phyloP scores from a whole-genome alignment of 441 rosid genomes.

The Populus hybrid region DNA sequence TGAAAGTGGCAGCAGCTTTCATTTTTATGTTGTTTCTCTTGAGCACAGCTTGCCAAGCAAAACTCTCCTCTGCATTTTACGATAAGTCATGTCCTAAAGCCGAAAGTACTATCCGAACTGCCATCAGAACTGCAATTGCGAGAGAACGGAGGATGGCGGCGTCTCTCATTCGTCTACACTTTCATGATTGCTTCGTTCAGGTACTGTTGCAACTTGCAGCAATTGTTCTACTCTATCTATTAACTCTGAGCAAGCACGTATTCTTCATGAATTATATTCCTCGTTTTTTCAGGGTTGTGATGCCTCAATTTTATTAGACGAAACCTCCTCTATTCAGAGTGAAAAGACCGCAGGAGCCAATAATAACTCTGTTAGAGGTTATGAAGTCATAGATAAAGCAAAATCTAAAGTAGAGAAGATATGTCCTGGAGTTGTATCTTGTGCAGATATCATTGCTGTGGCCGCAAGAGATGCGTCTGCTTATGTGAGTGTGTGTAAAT shows the following conservation, averaged over 20 bases:
- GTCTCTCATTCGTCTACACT: constrained; percentile 58
- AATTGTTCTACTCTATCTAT: background rate
- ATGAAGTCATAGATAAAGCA: constrained; percentile 44
- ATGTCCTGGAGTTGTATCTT: constrained; percentile 59
- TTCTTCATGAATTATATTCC: background rate
- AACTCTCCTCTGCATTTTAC: constrained; percentile 45
- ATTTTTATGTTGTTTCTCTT: background rate
- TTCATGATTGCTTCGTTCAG: constrained; percentile 63
- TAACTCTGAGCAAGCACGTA: too few species aligned
- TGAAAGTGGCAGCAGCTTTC: background rate
- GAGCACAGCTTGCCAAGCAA: constrained; percentile 30
- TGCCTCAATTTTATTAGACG: constrained; percentile 52
- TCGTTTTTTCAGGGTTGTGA: constrained; percentile 47
- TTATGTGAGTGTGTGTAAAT: constrained; percentile 28
- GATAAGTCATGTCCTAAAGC: constrained; percentile 47
- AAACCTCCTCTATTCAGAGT: constrained; percentile 35
- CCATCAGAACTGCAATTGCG: constrained; percentile 45
- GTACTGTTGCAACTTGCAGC: constrained; percentile 14
- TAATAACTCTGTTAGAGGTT: constrained; percentile 45
- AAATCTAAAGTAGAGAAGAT: constrained; percentile 43
- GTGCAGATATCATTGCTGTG: constrained; percentile 58
- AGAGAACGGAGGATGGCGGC: constrained; percentile 62
- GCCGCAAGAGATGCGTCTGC: constrained; percentile 65
- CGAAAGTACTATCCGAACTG: constrained; percentile 39
- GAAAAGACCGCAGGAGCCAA: constrained; percentile 41